A percentile compares a stretch with the other conserved stretches of the same genome.
Conservation (phyloP, 306 rosid species). For the Rubus parviflorus region DNA sequence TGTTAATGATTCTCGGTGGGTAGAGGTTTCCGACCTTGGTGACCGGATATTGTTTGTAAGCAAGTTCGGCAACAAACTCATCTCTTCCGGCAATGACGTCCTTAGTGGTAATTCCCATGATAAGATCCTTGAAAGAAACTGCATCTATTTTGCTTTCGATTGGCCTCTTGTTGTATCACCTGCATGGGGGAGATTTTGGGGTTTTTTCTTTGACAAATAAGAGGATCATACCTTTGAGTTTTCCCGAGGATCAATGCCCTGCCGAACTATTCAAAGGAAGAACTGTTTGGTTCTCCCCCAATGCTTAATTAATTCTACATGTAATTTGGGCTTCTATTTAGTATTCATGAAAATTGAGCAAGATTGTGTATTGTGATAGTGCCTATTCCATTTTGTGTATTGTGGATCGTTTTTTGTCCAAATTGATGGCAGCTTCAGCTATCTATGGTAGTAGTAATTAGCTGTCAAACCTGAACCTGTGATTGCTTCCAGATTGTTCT, state of each 20-base stretch:
- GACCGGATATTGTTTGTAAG: neutral
- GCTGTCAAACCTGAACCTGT: no score
- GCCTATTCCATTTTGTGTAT: no score
- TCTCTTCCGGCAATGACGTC: neutral
- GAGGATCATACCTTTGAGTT: neutral
- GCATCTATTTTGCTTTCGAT: conserved; percentile 6
- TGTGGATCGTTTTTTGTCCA: no score
- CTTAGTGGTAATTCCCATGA: neutral
- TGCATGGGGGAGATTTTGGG: conserved; percentile 5
- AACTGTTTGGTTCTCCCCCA: conserved; percentile 2
- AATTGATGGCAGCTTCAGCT: no score
- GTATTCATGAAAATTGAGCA: no score
- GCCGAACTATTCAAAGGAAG: neutral
- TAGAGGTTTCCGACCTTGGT: neutral
- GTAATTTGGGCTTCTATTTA: no score
- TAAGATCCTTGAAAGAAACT: neutral
- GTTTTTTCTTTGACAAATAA: neutral
- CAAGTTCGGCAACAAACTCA: neutral
- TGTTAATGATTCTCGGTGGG: neutral
- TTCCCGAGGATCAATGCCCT: neutral
- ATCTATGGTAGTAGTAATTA: no score
- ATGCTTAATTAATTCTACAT: no score
- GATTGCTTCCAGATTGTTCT: no score
- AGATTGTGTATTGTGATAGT: no score
- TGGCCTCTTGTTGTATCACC: neutral